Base-by-base conservation (phyloP, 225 moss, liverwort and hornwort species). In the Polytrichum formosum region DNA sequence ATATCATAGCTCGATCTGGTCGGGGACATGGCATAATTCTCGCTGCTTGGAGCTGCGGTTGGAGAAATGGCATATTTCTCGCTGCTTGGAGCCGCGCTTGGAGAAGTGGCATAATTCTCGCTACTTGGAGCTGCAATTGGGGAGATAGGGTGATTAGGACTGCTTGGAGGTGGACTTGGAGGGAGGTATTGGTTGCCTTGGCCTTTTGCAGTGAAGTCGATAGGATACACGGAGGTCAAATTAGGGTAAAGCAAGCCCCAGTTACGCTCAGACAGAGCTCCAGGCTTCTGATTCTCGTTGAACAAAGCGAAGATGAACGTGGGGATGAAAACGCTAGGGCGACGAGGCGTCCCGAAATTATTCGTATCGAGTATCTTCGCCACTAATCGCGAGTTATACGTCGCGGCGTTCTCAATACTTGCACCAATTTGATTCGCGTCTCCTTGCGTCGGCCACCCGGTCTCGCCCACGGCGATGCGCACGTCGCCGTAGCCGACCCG, bases 201-300 rank as follows among this genome's bases (percentile, higher is more conserved):
- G 55, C 63, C 31, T 56, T 77, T 81, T 16, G 81, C 81, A 19
- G 87, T 87, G 28, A 91, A 75, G 37, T 87, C 90, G 19, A 83
- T 81, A 23, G 85, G 70, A 33, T 91, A 91, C 1, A 91, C 89
- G 3, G 76, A 53, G 1, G 76, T 5, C 1, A 83, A 72, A 55
- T 83, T 17, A 6, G 91, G 87, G 26, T 83, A 91, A 2, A 90
- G 35, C 1, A 91, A 76, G 3, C 91, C 91, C 81, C 89, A 91
- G 23, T 91, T 81, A 26, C 83, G 75, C 75, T 91, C 91, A 6
- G 83, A 81, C 5, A 65, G 74, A 6, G 78, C 72, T 5, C 91
- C 89, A 0, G 87, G 82, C 74, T 91, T 91, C 61, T 8, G 7
- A 46, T 46, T 46, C 46, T 46, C 46, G 46, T 46, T 46, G 46